Conservation (phyloP, 108 stramenopile genomes). For the Pseudonitzschia delicatissima region DNA sequence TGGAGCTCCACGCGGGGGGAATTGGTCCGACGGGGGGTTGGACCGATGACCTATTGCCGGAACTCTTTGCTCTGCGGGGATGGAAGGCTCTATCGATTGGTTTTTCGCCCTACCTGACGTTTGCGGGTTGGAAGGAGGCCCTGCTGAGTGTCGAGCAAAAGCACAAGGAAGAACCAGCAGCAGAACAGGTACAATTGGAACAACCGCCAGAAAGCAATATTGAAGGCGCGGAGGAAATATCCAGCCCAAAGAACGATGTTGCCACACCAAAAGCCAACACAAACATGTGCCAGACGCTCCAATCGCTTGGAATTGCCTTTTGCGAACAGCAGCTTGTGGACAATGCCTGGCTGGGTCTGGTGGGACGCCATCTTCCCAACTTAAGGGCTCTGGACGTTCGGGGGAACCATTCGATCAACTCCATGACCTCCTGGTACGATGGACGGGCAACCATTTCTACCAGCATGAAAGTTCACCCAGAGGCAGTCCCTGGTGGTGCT, state of each 20-base stretch:
- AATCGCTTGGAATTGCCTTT: slow-evolving; percentile 67
- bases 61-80: slow-evolving; percentile 32
- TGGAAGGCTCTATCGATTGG: slow-evolving; percentile 64
- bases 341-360: slow-evolving; percentile 56
- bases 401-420: slow-evolving; percentile 54
- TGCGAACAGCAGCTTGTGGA: slow-evolving; percentile 60
- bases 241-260: background rate
- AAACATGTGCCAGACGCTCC: slow-evolving; percentile 29
- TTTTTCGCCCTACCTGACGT: slow-evolving; percentile 50
- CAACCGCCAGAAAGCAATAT: background rate
- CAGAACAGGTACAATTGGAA: background rate
- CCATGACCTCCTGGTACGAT: slow-evolving; percentile 76
- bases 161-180: background rate
- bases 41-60: slow-evolving; percentile 55
- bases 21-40: slow-evolving; percentile 45
- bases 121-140: slow-evolving; percentile 49
- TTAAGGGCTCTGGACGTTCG: slow-evolving; percentile 68
- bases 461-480: background rate
- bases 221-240: no score
- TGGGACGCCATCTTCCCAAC: slow-evolving; percentile 60
- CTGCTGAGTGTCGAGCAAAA: slow-evolving; percentile 18
- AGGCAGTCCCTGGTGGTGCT: slow-evolving; percentile 57
- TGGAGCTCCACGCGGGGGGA: slow-evolving; percentile 70
- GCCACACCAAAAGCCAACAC: background rate
- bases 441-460: slow-evolving; percentile 56